A percentile compares a stretch with the other conserved stretches of the same genome.
Evolutionary conservation across 441 rosid species (phyloP).

Genomic region (Mallotus japonicus): DNA sequence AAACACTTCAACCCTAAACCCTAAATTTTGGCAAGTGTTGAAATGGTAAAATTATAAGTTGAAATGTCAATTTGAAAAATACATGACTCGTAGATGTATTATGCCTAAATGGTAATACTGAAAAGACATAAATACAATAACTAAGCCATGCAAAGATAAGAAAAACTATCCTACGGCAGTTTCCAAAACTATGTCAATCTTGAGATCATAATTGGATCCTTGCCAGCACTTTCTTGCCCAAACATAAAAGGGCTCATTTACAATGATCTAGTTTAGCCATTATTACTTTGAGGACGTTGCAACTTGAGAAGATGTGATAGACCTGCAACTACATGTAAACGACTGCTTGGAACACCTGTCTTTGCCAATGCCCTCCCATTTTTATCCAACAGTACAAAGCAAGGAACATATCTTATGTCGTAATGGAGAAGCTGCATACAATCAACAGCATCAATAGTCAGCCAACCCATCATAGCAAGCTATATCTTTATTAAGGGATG

Average conservation of each 20-base stretch:
- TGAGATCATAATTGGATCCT: conserved; percentile 1
- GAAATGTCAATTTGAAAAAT: no score
- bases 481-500: not conserved
- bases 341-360: conserved; percentile 78
- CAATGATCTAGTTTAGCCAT: conserved; percentile 9
- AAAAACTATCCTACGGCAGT: not conserved
- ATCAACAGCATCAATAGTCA: conserved; percentile 11
- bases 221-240: not conserved
- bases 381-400: conserved; percentile 86
- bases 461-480: not conserved
- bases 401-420: conserved; percentile 81
- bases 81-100: no score
- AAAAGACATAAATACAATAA: not conserved
- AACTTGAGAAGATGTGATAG: conserved; percentile 75
- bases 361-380: conserved; percentile 77
- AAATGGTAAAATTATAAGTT: no score
- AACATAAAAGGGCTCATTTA: not conserved
- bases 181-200: not conserved
- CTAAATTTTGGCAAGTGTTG: no score
- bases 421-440: conserved; percentile 77
- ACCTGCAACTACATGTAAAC: conserved; percentile 81
- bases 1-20: no score
- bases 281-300: conserved; percentile 40
- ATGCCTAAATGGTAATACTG: not conserved
- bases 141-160: not conserved